These are phyloP conservation scores for Phytophthora uliginosa DNA, from an alignment of 352 stramenopile genomes.

Conservation along the genomic window DNA sequence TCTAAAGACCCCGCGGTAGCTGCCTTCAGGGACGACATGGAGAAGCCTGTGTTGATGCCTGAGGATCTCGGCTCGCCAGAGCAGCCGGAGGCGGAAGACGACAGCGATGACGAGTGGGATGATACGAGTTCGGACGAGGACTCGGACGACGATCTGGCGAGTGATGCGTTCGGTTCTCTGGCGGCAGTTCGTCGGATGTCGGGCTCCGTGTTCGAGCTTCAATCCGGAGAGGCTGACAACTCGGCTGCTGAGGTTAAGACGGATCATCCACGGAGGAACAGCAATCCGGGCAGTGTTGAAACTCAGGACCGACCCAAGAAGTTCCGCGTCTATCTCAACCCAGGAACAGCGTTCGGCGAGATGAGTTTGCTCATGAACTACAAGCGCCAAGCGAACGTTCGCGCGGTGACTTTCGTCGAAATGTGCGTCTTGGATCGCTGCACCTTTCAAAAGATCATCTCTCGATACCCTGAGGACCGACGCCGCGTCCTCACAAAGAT, in stretches of 20 bases:
- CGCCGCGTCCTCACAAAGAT: conserved; percentile 18
- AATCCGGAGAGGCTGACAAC: not conserved
- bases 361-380: conserved; percentile 50
- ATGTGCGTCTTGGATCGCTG: conserved; percentile 19
- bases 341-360: conserved; percentile 31
- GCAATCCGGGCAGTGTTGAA: not conserved
- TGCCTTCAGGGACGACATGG: not conserved
- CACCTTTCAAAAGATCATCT: conserved; percentile 21
- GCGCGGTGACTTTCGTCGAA: conserved; percentile 33
- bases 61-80: not conserved
- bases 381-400: conserved; percentile 28
- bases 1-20: not conserved
- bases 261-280: not conserved
- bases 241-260: not conserved
- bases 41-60: not conserved
- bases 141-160: not conserved
- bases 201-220: not conserved
- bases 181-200: not conserved
- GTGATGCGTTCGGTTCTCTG: not conserved
- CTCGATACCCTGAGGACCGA: conserved; percentile 20
- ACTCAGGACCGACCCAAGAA: not conserved
- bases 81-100: not conserved
- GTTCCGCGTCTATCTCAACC: not conserved
- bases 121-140: not conserved
- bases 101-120: not conserved